Conservation (phyloP, 164 flowering plant species). For the Umbilicus rupestris region DNA sequence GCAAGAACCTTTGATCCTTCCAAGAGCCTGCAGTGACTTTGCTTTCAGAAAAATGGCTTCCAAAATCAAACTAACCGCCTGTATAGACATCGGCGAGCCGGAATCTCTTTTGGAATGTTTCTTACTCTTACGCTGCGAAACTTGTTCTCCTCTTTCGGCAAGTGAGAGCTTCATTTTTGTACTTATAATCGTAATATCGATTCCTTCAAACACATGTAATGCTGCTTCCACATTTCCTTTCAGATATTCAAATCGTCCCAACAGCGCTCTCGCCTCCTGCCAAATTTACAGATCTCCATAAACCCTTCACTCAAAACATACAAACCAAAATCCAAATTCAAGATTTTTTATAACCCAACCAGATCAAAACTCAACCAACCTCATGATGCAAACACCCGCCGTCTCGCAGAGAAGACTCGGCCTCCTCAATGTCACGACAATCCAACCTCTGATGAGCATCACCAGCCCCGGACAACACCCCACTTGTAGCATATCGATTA, state of each 20-base stretch:
- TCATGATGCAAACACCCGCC: constrained; percentile 78
- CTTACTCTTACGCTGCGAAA: constrained; percentile 24
- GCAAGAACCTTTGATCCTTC: constrained; percentile 58
- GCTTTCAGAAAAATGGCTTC: constrained; percentile 90
- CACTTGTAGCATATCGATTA: constrained; percentile 76
- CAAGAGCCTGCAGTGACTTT: constrained; percentile 64
- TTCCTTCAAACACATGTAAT: constrained; percentile 93
- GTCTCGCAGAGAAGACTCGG: constrained; percentile 89
- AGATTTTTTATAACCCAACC: too few species aligned
- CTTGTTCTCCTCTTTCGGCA: constrained; percentile 44
- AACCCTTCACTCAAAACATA: background rate
- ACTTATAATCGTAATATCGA: constrained; percentile 59
- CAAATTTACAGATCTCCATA: constrained; percentile 11
- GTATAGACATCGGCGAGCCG: constrained; percentile 65
- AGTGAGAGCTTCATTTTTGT: constrained; percentile 61
- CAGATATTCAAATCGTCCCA: constrained; percentile 88
- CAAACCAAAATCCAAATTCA: background rate
- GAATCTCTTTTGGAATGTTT: constrained; percentile 38
- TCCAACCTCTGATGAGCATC: constrained; percentile 50
- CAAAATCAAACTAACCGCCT: constrained; percentile 71
- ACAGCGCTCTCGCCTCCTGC: constrained; percentile 91
- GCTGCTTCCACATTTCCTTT: constrained; percentile 86
- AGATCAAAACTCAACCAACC: constrained; percentile 33
- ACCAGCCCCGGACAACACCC: constrained; percentile 50
- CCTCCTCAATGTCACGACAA: constrained; percentile 81